Conservation (phyloP, 768 basidiomycete genomes). For the Sistotremastrum suecicum region DNA sequence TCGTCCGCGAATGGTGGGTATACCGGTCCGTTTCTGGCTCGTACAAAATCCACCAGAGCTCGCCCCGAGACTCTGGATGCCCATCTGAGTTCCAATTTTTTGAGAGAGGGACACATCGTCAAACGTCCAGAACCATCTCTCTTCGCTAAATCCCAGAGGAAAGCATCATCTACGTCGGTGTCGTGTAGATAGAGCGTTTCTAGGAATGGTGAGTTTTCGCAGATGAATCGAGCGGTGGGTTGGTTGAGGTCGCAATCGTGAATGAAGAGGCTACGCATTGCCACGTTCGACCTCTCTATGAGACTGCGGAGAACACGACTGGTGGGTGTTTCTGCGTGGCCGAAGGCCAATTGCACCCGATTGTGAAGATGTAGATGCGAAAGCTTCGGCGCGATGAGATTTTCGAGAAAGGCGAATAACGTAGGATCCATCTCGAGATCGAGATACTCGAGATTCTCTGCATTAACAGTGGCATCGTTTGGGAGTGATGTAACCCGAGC, state of each 20-base stretch:
- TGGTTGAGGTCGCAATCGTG: constrained; percentile 7
- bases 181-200: constrained; percentile 35
- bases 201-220: constrained; percentile 20
- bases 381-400: constrained; percentile 6
- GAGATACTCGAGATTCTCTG: no score
- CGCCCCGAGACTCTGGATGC: constrained; percentile 39
- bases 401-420: constrained; percentile 4
- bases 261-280: constrained; percentile 7
- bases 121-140: constrained; percentile 21
- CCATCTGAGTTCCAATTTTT: constrained; percentile 42
- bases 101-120: constrained; percentile 33
- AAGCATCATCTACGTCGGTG: constrained; percentile 41
- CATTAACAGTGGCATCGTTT: no score
- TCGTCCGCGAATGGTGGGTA: constrained; percentile 1
- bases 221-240: constrained; percentile 21
- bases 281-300: no score
- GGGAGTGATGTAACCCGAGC: no score
- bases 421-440: constrained; percentile 4
- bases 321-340: constrained; percentile 20
- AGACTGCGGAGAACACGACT: constrained; percentile 21
- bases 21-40: constrained; percentile 18
- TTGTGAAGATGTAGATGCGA: constrained; percentile 19
- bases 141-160: constrained; percentile 35
- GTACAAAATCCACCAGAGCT: constrained; percentile 36
- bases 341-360: constrained; percentile 14